Percentiles rank a stretch among this genome's conserved stretches.
phyloP scores from a whole-genome alignment of 257 asterid species.

The Penstemon barbatus region DNA sequence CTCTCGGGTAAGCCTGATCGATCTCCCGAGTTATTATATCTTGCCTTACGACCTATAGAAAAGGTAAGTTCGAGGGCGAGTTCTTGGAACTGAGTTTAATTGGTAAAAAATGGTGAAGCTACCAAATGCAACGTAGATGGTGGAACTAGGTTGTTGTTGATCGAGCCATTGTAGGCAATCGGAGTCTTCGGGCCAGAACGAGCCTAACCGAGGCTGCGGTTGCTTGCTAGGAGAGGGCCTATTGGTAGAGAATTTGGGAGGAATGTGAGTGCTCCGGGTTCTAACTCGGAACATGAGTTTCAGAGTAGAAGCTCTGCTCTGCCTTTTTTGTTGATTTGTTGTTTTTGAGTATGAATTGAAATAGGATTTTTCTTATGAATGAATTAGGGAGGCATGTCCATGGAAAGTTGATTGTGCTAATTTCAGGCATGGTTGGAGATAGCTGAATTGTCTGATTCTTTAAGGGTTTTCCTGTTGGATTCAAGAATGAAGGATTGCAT shows the following conservation, averaged over 20 bases:
- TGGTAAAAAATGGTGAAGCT: conserved; percentile 48
- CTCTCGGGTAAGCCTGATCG: conserved; percentile 38
- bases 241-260: conserved; percentile 36
- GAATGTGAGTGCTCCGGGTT: conserved; percentile 38
- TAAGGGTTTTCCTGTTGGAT: conserved; percentile 37
- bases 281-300: conserved; percentile 50
- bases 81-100: conserved; percentile 45
- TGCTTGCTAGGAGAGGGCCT: conserved; percentile 54
- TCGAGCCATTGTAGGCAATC: conserved; percentile 55
- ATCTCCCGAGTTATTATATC: conserved; percentile 27
- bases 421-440: conserved; percentile 46
- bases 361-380: conserved; percentile 11
- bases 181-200: conserved; percentile 55
- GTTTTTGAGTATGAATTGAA: conserved; percentile 17
- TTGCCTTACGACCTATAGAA: conserved; percentile 56
- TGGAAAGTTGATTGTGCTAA: conserved; percentile 35
- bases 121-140: conserved; percentile 58
- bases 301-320: conserved; percentile 40
- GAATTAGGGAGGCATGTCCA: conserved; percentile 42
- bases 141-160: conserved; percentile 45
- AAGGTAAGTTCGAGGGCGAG: conserved; percentile 54
- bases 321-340: conserved; percentile 33
- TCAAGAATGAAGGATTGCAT: no score
- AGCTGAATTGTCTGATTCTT: conserved; percentile 36
- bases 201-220: conserved; percentile 47